Evolutionary conservation across 345 rosid species (phyloP).

Genomic region (Populus euphratica): DNA sequence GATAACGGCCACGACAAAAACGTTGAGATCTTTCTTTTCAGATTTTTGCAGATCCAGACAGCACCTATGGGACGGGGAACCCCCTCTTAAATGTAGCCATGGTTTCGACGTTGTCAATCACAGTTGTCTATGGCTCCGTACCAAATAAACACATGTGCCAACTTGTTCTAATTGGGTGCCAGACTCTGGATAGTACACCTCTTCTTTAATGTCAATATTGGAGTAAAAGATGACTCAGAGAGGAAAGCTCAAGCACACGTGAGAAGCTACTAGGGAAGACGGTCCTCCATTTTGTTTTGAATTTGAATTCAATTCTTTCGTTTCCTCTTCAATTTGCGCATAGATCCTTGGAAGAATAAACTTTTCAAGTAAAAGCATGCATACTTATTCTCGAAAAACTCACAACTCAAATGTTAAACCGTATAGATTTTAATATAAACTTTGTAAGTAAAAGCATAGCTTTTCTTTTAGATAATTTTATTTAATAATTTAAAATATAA

Average conservation of each 20-base stretch:
- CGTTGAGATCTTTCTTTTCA: not conserved
- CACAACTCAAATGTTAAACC: too few relatives aligned
- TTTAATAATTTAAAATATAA: too few relatives aligned
- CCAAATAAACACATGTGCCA: not conserved
- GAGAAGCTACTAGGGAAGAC: not conserved
- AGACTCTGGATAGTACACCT: not conserved
- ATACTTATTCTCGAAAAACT: too few relatives aligned
- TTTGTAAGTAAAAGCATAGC: too few relatives aligned
- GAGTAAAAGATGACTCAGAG: not conserved
- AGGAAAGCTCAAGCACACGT: not conserved
- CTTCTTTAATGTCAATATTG: not conserved
- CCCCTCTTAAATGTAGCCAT: not conserved
- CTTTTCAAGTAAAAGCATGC: not conserved
- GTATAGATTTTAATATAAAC: too few relatives aligned
- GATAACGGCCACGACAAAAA: too few relatives aligned
- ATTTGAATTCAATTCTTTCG: not conserved
- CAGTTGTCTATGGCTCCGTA: not conserved
- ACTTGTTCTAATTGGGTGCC: not conserved
- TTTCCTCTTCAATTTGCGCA: not conserved
- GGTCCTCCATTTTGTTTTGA: not conserved
- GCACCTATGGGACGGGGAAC: not conserved
- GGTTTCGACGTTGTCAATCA: not conserved
- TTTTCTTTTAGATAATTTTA: too few relatives aligned
- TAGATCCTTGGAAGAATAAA: not conserved
- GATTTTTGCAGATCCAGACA: not conserved